phyloP scores from a whole-genome alignment of 169 alveolate species.

The Cyclospora cayetanensis region DNA sequence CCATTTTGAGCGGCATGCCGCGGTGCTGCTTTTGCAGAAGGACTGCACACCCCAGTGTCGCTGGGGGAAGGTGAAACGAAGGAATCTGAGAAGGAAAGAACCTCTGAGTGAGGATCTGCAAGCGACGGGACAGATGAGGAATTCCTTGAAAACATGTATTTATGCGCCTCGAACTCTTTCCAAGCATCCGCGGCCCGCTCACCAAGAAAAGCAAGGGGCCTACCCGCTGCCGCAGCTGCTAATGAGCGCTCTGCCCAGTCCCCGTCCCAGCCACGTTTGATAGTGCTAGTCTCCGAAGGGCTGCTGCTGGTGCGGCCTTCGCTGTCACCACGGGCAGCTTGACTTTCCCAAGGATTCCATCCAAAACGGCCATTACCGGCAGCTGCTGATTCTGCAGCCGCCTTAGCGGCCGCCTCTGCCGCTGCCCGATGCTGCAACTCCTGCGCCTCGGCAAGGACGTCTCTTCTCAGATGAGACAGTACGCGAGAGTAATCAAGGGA shows the following conservation, averaged over 20 bases:
- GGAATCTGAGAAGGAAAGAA: slow-evolving; percentile 13
- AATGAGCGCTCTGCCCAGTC: slow-evolving; percentile 60
- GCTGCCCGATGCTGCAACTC: slow-evolving; percentile 53
- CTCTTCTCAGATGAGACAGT: slow-evolving; percentile 54
- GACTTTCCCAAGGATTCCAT: slow-evolving; percentile 32
- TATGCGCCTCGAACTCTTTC: slow-evolving; percentile 36
- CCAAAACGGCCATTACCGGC: slow-evolving; percentile 41
- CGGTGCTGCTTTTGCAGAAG: background rate
- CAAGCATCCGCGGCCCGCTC: slow-evolving; percentile 25
- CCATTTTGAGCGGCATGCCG: background rate
- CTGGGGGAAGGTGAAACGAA: slow-evolving; percentile 16
- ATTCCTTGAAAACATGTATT: background rate
- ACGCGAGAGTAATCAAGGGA: slow-evolving; percentile 63
- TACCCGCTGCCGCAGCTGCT: slow-evolving; percentile 59
- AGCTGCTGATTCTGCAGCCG: slow-evolving; percentile 55
- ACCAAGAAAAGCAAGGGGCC: slow-evolving; percentile 51
- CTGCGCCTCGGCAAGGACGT: slow-evolving; percentile 56
- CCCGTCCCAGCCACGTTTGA: slow-evolving; percentile 31
- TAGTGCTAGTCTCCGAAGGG: background rate
- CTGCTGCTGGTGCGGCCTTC: slow-evolving; percentile 37
- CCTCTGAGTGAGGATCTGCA: slow-evolving; percentile 20
- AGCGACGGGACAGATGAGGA: slow-evolving; percentile 5
- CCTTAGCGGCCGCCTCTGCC: slow-evolving; percentile 57
- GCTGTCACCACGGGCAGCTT: slow-evolving; percentile 46
- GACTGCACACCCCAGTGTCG: background rate